These are phyloP conservation scores for Clavispora santaluciae DNA, from an alignment of 805 yeast species.

Conservation along the genomic window DNA sequence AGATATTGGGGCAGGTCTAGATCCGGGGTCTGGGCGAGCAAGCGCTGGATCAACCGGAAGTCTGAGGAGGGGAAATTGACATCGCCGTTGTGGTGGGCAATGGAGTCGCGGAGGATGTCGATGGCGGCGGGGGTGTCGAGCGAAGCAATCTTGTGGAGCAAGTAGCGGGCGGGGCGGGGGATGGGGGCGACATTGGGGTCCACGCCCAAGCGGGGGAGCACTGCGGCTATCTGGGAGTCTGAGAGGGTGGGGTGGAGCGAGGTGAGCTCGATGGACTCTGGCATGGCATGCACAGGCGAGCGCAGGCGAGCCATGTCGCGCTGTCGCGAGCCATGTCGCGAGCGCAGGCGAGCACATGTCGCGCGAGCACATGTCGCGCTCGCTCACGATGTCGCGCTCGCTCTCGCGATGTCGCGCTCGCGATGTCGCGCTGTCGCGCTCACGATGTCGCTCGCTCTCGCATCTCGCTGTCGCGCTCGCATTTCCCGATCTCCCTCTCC, in stretches of 20 bases:
- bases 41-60: conserved; percentile 20
- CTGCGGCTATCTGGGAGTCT: conserved; percentile 2
- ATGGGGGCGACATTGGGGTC: conserved; percentile 4
- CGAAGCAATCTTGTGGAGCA: conserved; percentile 27
- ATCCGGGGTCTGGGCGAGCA: conserved; percentile 19
- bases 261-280: conserved; percentile 2
- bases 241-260: not conserved
- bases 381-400: not conserved
- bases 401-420: no score
- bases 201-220: conserved; percentile 12
- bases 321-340: not conserved
- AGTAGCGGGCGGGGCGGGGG: conserved; percentile 12
- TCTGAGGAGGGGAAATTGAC: conserved; percentile 30
- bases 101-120: conserved; percentile 28
- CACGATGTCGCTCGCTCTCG: no score
- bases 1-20: no score
- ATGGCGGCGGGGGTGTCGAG: conserved; percentile 22
- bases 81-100: conserved; percentile 28
- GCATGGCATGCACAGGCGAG: not conserved
- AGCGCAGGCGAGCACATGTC: not conserved
- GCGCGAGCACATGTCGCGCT: no score
- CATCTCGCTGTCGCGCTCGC: no score
- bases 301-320: not conserved
- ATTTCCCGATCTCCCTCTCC: no score
- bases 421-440: no score